Evolutionary conservation across 2,329 filamentous ascomycete genomes (phyloP).

Genomic region (Didymella lethalis): DNA sequence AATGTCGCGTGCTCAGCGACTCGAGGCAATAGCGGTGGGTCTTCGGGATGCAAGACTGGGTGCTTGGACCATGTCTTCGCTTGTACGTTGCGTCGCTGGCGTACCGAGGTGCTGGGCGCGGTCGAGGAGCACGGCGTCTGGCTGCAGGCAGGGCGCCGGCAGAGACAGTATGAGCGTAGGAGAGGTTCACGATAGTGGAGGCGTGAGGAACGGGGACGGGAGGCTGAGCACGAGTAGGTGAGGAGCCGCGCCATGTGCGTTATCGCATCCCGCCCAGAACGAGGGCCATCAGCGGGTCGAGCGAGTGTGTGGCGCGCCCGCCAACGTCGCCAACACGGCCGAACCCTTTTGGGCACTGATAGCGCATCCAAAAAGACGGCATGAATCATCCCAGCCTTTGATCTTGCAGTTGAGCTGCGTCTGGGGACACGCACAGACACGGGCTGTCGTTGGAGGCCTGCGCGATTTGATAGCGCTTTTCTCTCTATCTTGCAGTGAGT

Average conservation of each 20-base stretch:
- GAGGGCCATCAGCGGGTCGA: constrained; percentile 22
- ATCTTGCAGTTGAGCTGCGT: background rate
- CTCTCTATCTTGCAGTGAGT: constrained; percentile 12
- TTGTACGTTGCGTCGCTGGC: constrained; percentile 33
- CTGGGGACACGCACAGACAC: constrained; percentile 5
- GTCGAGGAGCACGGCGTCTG: constrained; percentile 10
- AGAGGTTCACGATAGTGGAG: constrained; percentile 8
- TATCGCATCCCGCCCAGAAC: constrained; percentile 19
- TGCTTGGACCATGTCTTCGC: constrained; percentile 50
- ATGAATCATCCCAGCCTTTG: constrained; percentile 2
- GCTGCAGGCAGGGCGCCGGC: constrained; percentile 7
- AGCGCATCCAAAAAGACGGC: constrained; percentile 11
- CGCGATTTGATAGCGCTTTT: constrained; percentile 18
- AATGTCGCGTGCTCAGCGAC: constrained; percentile 42
- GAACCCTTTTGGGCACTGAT: constrained; percentile 21
- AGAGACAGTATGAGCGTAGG: constrained; percentile 13
- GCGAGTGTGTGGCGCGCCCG: constrained; percentile 22
- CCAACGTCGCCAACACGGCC: constrained; percentile 21
- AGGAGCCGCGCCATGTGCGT: constrained; percentile 18
- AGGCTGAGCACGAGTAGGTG: constrained; percentile 14
- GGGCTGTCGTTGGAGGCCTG: constrained; percentile 8
- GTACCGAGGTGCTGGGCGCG: constrained; percentile 36
- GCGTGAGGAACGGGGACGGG: constrained; percentile 5
- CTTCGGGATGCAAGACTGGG: constrained; percentile 25
- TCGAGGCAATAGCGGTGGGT: constrained; percentile 30